Conservation (phyloP, 1,284 basidiomycete species). For the Moniliophthora roreri region DNA sequence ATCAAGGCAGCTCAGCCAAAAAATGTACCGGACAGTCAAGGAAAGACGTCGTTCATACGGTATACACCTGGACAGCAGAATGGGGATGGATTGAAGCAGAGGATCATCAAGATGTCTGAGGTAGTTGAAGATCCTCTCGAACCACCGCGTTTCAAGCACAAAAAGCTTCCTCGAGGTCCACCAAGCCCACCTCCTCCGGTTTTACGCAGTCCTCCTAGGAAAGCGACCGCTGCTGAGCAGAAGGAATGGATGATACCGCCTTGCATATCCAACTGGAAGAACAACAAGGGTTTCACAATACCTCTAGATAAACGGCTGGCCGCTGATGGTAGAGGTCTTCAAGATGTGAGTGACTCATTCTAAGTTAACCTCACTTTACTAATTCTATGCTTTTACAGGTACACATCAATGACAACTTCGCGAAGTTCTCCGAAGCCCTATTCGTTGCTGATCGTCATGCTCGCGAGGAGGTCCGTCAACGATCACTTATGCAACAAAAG, state of each 20-base stretch:
- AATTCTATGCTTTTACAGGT: conserved; percentile 49
- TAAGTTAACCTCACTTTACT: background rate
- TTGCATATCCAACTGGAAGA: conserved; percentile 99
- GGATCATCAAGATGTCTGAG: conserved; percentile 99
- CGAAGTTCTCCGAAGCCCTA: conserved; percentile 96
- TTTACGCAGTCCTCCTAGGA: conserved; percentile 91
- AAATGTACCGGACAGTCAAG: conserved; percentile 76
- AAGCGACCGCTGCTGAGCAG: conserved; percentile 95
- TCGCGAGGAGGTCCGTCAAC: conserved; percentile 95
- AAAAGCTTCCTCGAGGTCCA: conserved; percentile 95
- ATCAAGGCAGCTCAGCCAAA: conserved; percentile 97
- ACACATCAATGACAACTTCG: conserved; percentile 99
- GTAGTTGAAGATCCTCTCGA: conserved; percentile 97
- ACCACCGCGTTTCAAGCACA: conserved; percentile 96
- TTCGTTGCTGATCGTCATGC: conserved; percentile 98
- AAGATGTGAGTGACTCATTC: conserved; percentile 74
- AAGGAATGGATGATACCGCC: conserved; percentile 99
- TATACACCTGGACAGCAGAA: conserved; percentile 94
- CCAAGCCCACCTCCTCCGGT: conserved; percentile 98
- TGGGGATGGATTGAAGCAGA: conserved; percentile 76
- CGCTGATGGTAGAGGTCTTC: conserved; percentile 94
- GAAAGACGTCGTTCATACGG: conserved; percentile 86
- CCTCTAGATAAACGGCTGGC: conserved; percentile 98
- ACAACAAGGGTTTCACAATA: conserved; percentile 99
- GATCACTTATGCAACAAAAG: conserved; percentile 97